phyloP scores from a whole-genome alignment of 2,329 filamentous ascomycete species.

The Diplodia intermedia region DNA sequence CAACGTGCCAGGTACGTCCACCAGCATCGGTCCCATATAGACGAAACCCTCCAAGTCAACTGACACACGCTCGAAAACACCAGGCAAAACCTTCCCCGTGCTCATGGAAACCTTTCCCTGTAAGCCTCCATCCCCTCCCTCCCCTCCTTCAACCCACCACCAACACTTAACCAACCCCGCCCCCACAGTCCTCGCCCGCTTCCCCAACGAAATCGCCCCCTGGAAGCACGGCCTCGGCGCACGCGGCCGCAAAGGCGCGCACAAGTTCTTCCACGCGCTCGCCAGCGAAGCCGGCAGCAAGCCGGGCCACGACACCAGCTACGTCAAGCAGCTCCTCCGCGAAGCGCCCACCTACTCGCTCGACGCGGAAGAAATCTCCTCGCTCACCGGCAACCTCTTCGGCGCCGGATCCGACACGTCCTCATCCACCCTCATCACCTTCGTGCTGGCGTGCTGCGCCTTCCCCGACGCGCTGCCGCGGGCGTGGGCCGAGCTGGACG shows the following conservation, averaged over 20 bases:
- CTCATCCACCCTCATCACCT: constrained; percentile 46
- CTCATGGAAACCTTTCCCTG: constrained; percentile 63
- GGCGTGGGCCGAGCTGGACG: constrained; percentile 45
- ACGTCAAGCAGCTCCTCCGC: constrained; percentile 53
- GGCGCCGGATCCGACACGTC: constrained; percentile 51
- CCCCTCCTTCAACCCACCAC: neutral
- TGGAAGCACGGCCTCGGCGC: constrained; percentile 47
- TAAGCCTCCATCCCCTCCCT: constrained; percentile 32
- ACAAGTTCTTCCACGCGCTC: constrained; percentile 47
- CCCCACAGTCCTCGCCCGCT: constrained; percentile 38
- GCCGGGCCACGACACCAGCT: constrained; percentile 45
- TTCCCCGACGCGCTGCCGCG: constrained; percentile 39
- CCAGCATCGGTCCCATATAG: too few relatives aligned
- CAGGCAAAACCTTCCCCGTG: constrained; percentile 62
- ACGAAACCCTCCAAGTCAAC: constrained; percentile 46
- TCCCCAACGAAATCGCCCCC: constrained; percentile 41
- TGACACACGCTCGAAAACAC: constrained; percentile 52
- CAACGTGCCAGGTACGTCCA: constrained; percentile 43
- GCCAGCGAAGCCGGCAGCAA: constrained; percentile 39
- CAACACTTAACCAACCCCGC: neutral
- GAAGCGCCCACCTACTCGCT: constrained; percentile 43
- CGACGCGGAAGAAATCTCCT: constrained; percentile 43
- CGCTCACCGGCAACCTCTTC: constrained; percentile 45
- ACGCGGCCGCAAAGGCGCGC: constrained; percentile 39
- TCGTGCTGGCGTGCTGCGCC: constrained; percentile 44